phyloP scores from a whole-genome alignment of 352 stramenopile species.

The Phytophthora quininea region DNA sequence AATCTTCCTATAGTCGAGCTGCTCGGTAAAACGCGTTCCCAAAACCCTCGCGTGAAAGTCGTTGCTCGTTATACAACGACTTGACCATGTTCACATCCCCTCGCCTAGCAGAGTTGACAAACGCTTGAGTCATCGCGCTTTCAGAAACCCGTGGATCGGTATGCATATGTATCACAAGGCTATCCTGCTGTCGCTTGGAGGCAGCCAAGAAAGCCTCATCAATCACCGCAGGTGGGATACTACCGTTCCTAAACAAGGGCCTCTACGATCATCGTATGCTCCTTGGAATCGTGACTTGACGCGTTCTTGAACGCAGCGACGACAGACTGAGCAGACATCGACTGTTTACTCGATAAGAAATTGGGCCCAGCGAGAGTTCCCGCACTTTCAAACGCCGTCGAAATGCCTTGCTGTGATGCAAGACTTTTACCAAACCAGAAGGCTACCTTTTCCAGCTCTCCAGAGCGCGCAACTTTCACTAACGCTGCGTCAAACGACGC shows the following conservation, averaged over 20 bases:
- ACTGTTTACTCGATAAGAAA: no score
- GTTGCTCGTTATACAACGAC: neutral
- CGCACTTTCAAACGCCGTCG: no score
- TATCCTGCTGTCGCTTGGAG: neutral
- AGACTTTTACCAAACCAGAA: neutral
- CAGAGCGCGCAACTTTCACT: neutral
- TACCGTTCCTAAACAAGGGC: neutral
- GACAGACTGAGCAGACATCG: neutral
- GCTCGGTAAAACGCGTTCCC: neutral
- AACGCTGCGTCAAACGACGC: neutral
- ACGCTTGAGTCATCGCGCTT: neutral
- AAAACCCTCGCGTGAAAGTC: neutral
- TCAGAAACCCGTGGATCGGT: neutral
- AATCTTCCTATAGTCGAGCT: neutral
- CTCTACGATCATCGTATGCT: neutral
- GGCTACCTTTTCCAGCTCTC: neutral
- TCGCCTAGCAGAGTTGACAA: neutral
- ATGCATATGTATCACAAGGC: neutral
- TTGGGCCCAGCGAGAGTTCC: no score
- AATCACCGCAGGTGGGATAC: neutral
- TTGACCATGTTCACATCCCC: neutral
- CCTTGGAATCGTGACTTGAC: neutral
- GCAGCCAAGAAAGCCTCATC: neutral
- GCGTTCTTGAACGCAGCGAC: neutral
- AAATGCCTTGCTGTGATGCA: neutral